Base-by-base conservation (phyloP, 1,284 basidiomycete genomes). In the Ceratobasidium sp. region DNA sequence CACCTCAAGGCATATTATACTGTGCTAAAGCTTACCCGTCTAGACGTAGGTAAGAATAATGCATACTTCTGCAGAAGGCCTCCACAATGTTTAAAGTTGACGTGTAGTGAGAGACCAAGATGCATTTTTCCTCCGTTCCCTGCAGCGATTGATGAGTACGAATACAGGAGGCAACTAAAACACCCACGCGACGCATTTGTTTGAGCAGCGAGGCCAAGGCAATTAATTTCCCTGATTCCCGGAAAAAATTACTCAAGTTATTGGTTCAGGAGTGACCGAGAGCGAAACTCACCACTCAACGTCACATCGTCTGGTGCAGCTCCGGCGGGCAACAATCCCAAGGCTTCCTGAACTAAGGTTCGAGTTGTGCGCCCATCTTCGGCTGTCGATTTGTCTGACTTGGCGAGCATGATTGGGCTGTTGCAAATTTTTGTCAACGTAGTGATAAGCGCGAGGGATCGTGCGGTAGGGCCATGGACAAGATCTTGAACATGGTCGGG, bases 11-110 rank as follows among this genome's bases (percentile, higher is more conserved):
- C 22, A 7, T 46, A 61, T 56, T n/a, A 41, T 11, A 62, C n/a
- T 46, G 66, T 71, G 43, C 62, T 74, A 51, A 64, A 49, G 76
- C 76, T 27, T 78, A 93, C 93, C 96, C 97, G 80, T 99, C 97
- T 34, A 99, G 86, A 4, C 98, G 90, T 76, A 92, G 88, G 80
- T 89, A 94, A 0, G 90, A 88, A 81, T 96, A 98, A 11, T 85
- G 83, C 79, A 87, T 89, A 77, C 87, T 88, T 79, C 90, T 88
- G 83, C 95, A 96, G 79, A 92, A 92, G 4, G 88, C 89, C 83
- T 98, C 94, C 48, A 99, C 85, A 75, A 99, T 88, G 80, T 98
- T 93, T 71, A 99, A 88, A 0, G 97, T 98, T 2, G 92, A 90
- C 0, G 94, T 95, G 79, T 92, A 96, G 80, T 95, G 94, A 24